These are phyloP conservation scores for Houttuynia cordata DNA, from an alignment of 164 flowering plant genomes.

Conservation along the genomic window DNA sequence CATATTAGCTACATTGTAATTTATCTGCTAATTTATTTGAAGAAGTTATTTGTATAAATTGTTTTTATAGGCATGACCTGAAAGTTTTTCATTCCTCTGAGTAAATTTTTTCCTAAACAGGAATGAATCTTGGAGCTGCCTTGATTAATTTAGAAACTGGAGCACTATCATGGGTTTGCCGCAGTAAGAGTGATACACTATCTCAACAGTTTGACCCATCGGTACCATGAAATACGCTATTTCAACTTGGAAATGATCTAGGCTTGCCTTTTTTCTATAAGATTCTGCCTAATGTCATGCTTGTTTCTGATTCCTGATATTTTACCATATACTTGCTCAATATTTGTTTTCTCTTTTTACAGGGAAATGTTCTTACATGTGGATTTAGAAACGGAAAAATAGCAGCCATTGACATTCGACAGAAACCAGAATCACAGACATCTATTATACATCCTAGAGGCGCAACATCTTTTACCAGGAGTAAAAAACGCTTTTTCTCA, in stretches of 20 bases:
- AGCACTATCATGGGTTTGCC: conserved; percentile 36
- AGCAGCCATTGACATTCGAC: conserved; percentile 64
- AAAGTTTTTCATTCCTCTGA: no score
- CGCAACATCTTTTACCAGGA: conserved; percentile 18
- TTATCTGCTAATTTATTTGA: no score
- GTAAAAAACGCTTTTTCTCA: conserved; percentile 9
- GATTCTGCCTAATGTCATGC: background rate
- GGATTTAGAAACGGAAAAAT: conserved; percentile 92
- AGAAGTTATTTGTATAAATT: no score
- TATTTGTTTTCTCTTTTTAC: conserved; percentile 9
- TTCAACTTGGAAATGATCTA: background rate
- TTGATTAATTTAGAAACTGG: conserved; percentile 61
- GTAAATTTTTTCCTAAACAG: conserved; percentile 18
- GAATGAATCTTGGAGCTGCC: conserved; percentile 66
- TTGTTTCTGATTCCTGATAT: background rate
- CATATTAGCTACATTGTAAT: background rate
- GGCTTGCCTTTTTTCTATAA: background rate
- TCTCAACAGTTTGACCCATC: conserved; percentile 58
- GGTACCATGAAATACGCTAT: conserved; percentile 27
- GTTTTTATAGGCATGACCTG: no score
- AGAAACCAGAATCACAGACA: conserved; percentile 18
- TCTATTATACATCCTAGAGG: conserved; percentile 26
- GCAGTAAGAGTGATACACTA: conserved; percentile 69
- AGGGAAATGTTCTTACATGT: conserved; percentile 70
- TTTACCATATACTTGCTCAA: no score